Evolutionary conservation across 2,329 filamentous ascomycete species (phyloP).

Genomic region (Penicillium sclerotigenum): DNA sequence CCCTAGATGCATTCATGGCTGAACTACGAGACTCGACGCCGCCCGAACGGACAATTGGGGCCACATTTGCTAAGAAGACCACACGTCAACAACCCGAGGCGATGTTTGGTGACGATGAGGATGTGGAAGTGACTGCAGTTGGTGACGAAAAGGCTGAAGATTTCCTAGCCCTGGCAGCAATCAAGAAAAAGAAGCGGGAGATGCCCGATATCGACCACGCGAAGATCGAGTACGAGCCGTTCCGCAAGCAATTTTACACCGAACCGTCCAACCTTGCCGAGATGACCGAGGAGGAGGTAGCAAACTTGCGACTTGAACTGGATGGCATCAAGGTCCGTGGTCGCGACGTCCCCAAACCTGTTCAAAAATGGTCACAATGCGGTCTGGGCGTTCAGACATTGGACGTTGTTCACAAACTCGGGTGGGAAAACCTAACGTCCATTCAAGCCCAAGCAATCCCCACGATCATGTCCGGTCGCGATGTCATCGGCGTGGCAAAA

Average conservation of each 20-base stretch:
- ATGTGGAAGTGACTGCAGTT: conserved; percentile 62
- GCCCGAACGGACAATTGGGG: conserved; percentile 38
- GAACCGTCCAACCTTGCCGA: conserved; percentile 80
- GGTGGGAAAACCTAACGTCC: conserved; percentile 83
- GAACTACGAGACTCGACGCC: conserved; percentile 55
- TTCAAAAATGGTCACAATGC: conserved; percentile 95
- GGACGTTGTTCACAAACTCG: conserved; percentile 76
- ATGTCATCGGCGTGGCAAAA: conserved; percentile 95
- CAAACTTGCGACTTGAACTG: conserved; percentile 76
- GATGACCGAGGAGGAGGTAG: conserved; percentile 80
- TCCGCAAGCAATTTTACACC: conserved; percentile 92
- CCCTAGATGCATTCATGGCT: conserved; percentile 96
- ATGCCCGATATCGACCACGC: conserved; percentile 82
- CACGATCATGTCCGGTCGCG: conserved; percentile 90
- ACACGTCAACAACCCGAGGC: conserved; percentile 69
- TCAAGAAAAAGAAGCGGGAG: conserved; percentile 85
- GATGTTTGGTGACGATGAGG: conserved; percentile 82
- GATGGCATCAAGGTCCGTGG: conserved; percentile 94
- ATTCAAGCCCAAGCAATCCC: conserved; percentile 96
- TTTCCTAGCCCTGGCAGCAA: conserved; percentile 57
- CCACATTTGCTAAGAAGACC: conserved; percentile 46
- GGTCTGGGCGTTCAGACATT: conserved; percentile 82
- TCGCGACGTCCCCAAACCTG: conserved; percentile 84
- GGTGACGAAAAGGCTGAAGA: conserved; percentile 62
- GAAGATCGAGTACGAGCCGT: conserved; percentile 79